Base-by-base conservation (phyloP, 495 filamentous ascomycete species). In the Diplogelasinospora grovesii region DNA sequence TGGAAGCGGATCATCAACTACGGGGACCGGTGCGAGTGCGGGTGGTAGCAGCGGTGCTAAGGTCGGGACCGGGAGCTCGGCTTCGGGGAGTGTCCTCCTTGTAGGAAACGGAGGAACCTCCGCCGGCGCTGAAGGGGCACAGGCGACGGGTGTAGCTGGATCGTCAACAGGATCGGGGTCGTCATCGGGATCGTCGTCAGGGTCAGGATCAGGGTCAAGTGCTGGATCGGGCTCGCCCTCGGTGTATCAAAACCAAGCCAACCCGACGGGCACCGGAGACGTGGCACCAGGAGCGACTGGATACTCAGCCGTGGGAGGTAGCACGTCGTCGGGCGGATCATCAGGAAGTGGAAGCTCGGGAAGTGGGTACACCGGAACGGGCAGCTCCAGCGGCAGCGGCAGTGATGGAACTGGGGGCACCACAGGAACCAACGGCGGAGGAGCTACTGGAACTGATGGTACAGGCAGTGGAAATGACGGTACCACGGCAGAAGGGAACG, bases 81-180 rank as follows among this genome's bases (percentile, higher is more conserved):
- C 13, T 24, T 22, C 15, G 11, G 30, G 22, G 24, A 36, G 22
- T n/a, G 13, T 25, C 8, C 41, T 36, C 14, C 22, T 21, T 10
- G 8, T 24, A 4, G 41, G 30, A 25, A 22, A 36, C n/a, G 32
- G 11, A 9, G 41, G 41, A 26, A 43, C 35, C 41, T 27, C 41
- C 15, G 24, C 36, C 22, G 13, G 25, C 2, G 34, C n/a, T 10
- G 27, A 30, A 9, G 20, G 19, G 25, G 30, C 28, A 1, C 16
- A 29, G n/a, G 18, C n/a, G 7, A 10, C 3, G 1, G n/a, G n/a
- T n/a, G n/a, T n/a, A n/a, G n/a, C n/a, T n/a, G n/a, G n/a, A n/a
- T n/a, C n/a, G n/a, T n/a, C n/a, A n/a, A n/a, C n/a, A n/a, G n/a
- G n/a, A n/a, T n/a, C n/a, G n/a, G n/a, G n/a, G n/a, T n/a, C n/a